phyloP scores from a whole-genome alignment of 2,329 filamentous ascomycete species.

The Fusarium dimerum region DNA sequence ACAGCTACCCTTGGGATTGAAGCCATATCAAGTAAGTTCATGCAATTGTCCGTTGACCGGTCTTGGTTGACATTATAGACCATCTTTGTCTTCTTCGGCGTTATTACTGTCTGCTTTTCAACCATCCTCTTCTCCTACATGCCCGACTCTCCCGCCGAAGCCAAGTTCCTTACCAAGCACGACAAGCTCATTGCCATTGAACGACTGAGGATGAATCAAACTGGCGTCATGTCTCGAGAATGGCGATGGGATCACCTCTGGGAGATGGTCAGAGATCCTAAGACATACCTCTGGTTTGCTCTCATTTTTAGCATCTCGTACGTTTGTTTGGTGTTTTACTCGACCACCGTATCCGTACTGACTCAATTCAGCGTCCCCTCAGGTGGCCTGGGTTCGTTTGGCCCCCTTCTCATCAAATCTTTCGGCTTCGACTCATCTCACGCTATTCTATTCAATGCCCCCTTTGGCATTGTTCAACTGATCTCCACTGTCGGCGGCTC shows the following conservation, averaged over 20 bases:
- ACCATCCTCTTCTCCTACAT: constrained; percentile 53
- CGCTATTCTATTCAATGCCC: constrained; percentile 60
- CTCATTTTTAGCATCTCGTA: constrained; percentile 50
- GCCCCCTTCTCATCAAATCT: constrained; percentile 55
- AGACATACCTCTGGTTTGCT: constrained; percentile 40
- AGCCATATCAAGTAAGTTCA: constrained; percentile 12
- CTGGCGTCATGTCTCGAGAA: constrained; percentile 35
- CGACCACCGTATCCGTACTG: too few relatives aligned
- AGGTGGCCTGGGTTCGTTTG: constrained; percentile 58
- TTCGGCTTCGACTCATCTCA: constrained; percentile 57
- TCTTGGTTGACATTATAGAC: background rate
- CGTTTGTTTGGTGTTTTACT: background rate
- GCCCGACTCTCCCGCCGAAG: constrained; percentile 62
- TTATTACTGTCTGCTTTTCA: constrained; percentile 43
- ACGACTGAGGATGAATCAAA: constrained; percentile 50
- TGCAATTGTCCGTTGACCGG: accelerated
- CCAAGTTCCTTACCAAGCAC: constrained; percentile 54
- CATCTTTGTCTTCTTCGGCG: constrained; percentile 37
- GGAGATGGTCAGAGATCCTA: constrained; percentile 37
- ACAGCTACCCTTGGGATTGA: constrained; percentile 12
- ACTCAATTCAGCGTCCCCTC: background rate
- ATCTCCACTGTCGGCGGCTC: constrained; percentile 55
- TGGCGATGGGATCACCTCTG: constrained; percentile 41
- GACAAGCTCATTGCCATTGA: constrained; percentile 61
- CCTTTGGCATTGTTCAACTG: constrained; percentile 59